Conservation (phyloP, 140 eudicot genomes). For the Cichorium intybus region DNA sequence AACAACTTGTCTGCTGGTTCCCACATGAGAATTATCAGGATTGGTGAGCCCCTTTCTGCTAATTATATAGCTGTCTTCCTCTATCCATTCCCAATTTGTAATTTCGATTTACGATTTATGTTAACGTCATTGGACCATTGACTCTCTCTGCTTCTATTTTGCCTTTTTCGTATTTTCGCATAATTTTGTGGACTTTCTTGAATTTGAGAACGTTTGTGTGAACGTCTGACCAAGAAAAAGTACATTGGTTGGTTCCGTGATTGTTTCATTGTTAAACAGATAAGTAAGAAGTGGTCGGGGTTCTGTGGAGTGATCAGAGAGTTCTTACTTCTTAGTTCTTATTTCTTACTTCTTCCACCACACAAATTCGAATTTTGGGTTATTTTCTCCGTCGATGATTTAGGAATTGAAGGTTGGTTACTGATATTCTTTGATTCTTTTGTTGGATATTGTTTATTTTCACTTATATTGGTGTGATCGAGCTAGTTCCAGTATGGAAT, state of each 20-base stretch:
- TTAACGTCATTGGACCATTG: constrained; percentile 3
- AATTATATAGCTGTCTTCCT: constrained; percentile 40
- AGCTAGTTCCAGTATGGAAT: constrained; percentile 14
- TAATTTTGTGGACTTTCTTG: background rate
- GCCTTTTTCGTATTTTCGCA: background rate
- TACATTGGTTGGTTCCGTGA: background rate
- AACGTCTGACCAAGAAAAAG: background rate
- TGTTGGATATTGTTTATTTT: background rate
- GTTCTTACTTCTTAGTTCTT: constrained; percentile 5
- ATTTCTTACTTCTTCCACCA: background rate
- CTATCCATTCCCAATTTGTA: constrained; percentile 18
- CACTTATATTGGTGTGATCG: background rate
- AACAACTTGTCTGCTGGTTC: constrained; percentile 27
- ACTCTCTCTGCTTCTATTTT: background rate
- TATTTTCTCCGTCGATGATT: background rate
- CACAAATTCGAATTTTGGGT: background rate
- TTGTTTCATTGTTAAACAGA: constrained; percentile 6
- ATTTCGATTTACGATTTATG: background rate
- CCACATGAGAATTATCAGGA: constrained; percentile 16
- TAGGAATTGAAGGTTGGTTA: constrained; percentile 19
- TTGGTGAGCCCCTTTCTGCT: constrained; percentile 9
- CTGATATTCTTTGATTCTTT: constrained; percentile 18
- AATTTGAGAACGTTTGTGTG: constrained; percentile 8
- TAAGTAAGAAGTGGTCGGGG: background rate
- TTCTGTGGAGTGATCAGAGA: background rate